Evolutionary conservation across 2,329 filamentous ascomycete species (phyloP), one percentile per base, ranked within the genome.

Genomic region (Xylaria sp.): DNA sequence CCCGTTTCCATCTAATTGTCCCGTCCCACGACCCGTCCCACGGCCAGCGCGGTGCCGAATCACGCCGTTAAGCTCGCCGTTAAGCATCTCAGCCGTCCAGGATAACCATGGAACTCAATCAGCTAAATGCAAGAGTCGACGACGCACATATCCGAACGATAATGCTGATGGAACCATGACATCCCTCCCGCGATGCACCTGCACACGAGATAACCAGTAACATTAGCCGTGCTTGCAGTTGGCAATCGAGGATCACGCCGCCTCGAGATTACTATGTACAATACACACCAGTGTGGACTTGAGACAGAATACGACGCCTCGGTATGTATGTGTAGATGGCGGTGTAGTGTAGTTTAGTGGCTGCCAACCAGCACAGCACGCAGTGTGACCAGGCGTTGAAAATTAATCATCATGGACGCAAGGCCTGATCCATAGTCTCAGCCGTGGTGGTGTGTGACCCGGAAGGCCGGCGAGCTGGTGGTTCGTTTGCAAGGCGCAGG

Each of bases 81-180:
- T 27, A n/a, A 10, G 25, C 47, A 38, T 57, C 38, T 62, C 46
- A 46, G 43, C 43, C 40, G 23, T 54, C 47, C 11, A 35, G 47
- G 55, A 60, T 57, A 35, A 9, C 38, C 57, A 37, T 52, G 48
- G 37, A 54, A 47, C 11, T 51, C 27, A 46, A 25, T 58, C 37
- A 40, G 35, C 38, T n/a, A 21, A 31, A 54, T 54, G 33, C 19
- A 46, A 38, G 35, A 43, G 48, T 53, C 27, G 48, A 51, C 37
- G 15, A 51, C 37, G 15, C 41, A 19, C 43, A 31, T 51, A 46
- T 46, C 48, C 48, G 53, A 38, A 55, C 51, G 54, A 54, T 29
- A 46, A 59, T 46, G 23, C 59, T 63, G 59, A 65, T 57, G 59
- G 25, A 54, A 59, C 47, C 52, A 57, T 65, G 59, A 57, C 62